phyloP scores from a whole-genome alignment of 169 alveolate species.

The Plasmodium chabaudi region DNA sequence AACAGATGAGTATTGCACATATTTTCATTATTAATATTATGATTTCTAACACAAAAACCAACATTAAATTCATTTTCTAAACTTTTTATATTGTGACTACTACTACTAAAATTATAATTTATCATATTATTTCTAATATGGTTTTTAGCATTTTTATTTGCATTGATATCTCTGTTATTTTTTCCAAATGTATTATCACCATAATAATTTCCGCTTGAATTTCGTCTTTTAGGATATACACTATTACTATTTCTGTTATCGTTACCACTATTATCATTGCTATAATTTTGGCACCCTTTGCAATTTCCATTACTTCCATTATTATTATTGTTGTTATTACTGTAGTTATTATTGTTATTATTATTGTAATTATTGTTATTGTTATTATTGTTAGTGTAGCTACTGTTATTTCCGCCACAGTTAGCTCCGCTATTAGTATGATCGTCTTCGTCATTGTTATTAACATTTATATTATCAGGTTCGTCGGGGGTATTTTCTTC shows the following conservation, averaged over 20 bases:
- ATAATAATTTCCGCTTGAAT: too few relatives aligned
- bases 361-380: slow-evolving; percentile 1
- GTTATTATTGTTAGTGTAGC: slow-evolving; percentile 11
- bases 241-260: background rate
- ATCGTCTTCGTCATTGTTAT: slow-evolving; percentile 24
- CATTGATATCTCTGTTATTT: too few relatives aligned
- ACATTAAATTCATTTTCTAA: too few relatives aligned
- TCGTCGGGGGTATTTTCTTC: slow-evolving; percentile 10
- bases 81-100: too few relatives aligned
- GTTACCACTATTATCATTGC: background rate
- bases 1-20: background rate
- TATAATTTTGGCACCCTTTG: background rate
- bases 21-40: background rate
- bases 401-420: slow-evolving; percentile 7
- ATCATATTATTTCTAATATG: too few relatives aligned
- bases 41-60: background rate
- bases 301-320: background rate
- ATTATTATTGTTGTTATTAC: background rate
- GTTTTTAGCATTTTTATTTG: too few relatives aligned
- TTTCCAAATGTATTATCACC: too few relatives aligned
- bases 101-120: background rate
- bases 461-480: background rate
- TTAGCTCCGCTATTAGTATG: background rate
- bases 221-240: too few relatives aligned
- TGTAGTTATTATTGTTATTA: background rate